These are phyloP conservation scores for Aspergillus egyptiacus DNA, from an alignment of 495 filamentous ascomycete genomes.

Conservation along the genomic window DNA sequence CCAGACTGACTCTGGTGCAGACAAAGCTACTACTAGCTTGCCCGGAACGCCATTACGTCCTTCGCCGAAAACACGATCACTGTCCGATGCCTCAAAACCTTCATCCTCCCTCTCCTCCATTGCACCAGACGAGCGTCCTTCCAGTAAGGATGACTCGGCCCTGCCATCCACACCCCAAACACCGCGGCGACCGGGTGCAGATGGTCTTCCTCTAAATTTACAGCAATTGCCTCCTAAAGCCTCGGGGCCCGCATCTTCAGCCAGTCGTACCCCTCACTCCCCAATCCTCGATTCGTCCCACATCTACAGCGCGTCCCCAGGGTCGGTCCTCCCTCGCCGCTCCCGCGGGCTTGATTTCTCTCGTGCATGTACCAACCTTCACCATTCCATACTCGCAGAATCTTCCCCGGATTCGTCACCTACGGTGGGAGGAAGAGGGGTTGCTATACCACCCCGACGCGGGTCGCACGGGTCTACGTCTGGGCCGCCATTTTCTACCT, in stretches of 20 bases:
- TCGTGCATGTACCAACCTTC: conserved; percentile 88
- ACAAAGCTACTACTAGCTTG: conserved; percentile 16
- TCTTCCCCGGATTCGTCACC: conserved; percentile 94
- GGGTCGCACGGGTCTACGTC: conserved; percentile 42
- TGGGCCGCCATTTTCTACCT: conserved; percentile 34
- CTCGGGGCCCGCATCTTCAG: conserved; percentile 48
- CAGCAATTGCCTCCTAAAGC: conserved; percentile 51
- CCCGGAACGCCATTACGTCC: conserved; percentile 20
- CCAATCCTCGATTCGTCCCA: conserved; percentile 79
- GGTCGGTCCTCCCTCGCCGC: conserved; percentile 78
- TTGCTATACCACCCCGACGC: conserved; percentile 67
- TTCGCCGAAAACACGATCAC: conserved; percentile 38
- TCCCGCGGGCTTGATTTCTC: conserved; percentile 88
- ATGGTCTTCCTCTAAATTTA: conserved; percentile 62
- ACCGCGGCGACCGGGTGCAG: conserved; percentile 57
- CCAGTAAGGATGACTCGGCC: conserved; percentile 75
- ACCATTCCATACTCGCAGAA: conserved; percentile 89
- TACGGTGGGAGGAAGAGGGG: conserved; percentile 68
- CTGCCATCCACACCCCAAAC: conserved; percentile 56
- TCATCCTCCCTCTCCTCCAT: conserved; percentile 22
- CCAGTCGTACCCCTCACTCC: conserved; percentile 66
- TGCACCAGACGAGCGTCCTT: conserved; percentile 25
- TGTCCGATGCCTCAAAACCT: conserved; percentile 41
- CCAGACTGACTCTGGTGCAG: conserved; percentile 8
- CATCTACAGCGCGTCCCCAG: conserved; percentile 67